These are phyloP conservation scores for Hansenula lynferdii DNA, from an alignment of 1,139 yeast genomes.

Conservation along the genomic window DNA sequence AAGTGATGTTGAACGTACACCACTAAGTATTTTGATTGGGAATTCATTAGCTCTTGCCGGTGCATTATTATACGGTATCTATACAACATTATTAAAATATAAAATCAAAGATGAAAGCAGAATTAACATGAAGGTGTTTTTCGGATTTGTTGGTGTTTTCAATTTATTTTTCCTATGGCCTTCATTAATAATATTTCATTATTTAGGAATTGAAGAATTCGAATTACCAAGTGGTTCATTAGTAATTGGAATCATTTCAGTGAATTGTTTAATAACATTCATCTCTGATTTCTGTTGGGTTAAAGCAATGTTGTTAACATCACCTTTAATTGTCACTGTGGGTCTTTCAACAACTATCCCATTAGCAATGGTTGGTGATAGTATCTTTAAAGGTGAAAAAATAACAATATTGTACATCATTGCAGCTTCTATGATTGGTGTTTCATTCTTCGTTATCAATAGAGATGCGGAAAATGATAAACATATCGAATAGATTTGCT, in stretches of 20 bases:
- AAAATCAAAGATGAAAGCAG: conserved; percentile 68
- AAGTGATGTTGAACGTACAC: conserved; percentile 24
- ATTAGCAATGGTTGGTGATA: conserved; percentile 88
- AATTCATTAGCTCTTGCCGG: conserved; percentile 77
- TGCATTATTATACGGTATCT: conserved; percentile 86
- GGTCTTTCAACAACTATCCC: conserved; percentile 94
- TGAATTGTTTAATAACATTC: conserved; percentile 75
- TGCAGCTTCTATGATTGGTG: conserved; percentile 77
- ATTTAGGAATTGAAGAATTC: conserved; percentile 59
- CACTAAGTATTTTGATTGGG: conserved; percentile 54
- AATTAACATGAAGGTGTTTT: conserved; percentile 79
- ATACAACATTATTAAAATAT: conserved; percentile 77
- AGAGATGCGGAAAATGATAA: conserved; percentile 64
- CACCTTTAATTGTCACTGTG: conserved; percentile 92
- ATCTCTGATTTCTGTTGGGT: conserved; percentile 95
- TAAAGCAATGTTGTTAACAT: conserved; percentile 84
- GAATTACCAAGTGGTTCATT: conserved; percentile 56
- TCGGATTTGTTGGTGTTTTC: conserved; percentile 91
- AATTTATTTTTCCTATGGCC: conserved; percentile 85
- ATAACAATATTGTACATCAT: conserved; percentile 59
- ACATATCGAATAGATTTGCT: conserved; percentile 9
- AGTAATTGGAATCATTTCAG: conserved; percentile 48
- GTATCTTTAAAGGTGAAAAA: conserved; percentile 60
- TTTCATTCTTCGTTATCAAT: conserved; percentile 81
- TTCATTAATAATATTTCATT: conserved; percentile 57